These are phyloP conservation scores for Ceratobasidium sp. DNA, from an alignment of 1,284 basidiomycete genomes.

Conservation along the genomic window DNA sequence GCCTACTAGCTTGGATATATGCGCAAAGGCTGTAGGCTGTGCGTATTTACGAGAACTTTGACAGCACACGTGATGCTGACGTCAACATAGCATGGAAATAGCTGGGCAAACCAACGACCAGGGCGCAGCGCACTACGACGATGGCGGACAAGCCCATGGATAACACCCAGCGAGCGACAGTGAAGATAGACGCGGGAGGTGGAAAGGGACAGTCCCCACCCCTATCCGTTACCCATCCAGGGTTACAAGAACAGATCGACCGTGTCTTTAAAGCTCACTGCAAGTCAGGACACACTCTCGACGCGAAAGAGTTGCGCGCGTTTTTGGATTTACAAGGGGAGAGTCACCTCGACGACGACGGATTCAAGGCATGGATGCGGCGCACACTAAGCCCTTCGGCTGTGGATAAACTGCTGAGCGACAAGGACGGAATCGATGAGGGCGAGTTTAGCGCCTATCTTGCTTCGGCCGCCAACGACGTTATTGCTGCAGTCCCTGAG, in stretches of 20 bases:
- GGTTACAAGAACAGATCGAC: constrained; percentile 31
- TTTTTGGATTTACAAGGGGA: constrained; percentile 36
- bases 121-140: not conserved
- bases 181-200: constrained; percentile 31
- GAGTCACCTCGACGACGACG: constrained; percentile 8
- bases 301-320: constrained; percentile 17
- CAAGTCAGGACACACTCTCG: constrained; percentile 19
- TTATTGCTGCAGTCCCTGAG: constrained; percentile 19
- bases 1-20: constrained; percentile 26
- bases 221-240: constrained; percentile 15
- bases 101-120: constrained; percentile 15
- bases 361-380: constrained; percentile 39
- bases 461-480: constrained; percentile 24
- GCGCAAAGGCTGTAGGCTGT: constrained; percentile 25
- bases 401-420: constrained; percentile 32
- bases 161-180: constrained; percentile 29
- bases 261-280: constrained; percentile 17
- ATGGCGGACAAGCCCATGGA: constrained; percentile 22
- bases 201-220: constrained; percentile 4
- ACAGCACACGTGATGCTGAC: constrained; percentile 41
- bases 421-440: constrained; percentile 40
- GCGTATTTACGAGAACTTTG: constrained; percentile 34
- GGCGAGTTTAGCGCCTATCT: constrained; percentile 34
- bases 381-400: constrained; percentile 24
- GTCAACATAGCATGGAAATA: constrained; percentile 37